Base-by-base conservation (phyloP, 1,284 basidiomycete genomes). In the Mycosarcoma mackinlayi region DNA sequence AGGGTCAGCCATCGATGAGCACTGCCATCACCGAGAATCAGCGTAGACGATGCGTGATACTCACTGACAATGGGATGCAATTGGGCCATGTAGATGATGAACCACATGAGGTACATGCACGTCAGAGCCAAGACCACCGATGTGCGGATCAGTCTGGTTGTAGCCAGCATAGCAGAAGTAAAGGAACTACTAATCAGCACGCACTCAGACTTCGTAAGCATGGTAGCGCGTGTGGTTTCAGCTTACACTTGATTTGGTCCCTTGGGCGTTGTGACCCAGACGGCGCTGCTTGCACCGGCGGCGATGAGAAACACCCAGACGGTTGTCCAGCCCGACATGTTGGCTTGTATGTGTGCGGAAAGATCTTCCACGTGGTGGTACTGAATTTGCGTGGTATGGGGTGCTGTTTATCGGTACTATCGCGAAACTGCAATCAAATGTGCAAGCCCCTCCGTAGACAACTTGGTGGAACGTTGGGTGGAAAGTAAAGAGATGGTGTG, bases 81-180 rank as follows among this genome's bases (percentile, higher is more conserved):
- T 41, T 82, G 80, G 6, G 80, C 79, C 66, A 82, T 66, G 70
- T 81, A 82, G 42, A 81, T 75, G 69, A 81, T 79, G 65, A 71
- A 69, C 80, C 80, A 82, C 80, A 82, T 82, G 25, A 80, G 65
- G 53, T 79, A 81, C 75, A 79, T 80, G 75, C 80, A 82, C 8
- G 77, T 69, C 37, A 82, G 47, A 2, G 78, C 75, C 19, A 81
- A 59, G 14, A 66, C 18, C 4, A 73, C 73, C n/a, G 75, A 73
- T 28, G 75, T 67, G n/a, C 80, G 75, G 42, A 81, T 75, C 13
- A 82, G 59, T 8, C 79, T 82, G 71, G 31, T 6, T 14, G 33
- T 11, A n/a, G 13, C 7, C 11, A 16, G 13, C 21, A 11, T 6
- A 42, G 41, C 38, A 10, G 42, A 14, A 41, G 41, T 23, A 25